Percentiles rank a stretch among this genome's conserved stretches.
Evolutionary conservation across 2,329 filamentous ascomycete genomes (phyloP).

Genomic region (Claviceps humidiphila): DNA sequence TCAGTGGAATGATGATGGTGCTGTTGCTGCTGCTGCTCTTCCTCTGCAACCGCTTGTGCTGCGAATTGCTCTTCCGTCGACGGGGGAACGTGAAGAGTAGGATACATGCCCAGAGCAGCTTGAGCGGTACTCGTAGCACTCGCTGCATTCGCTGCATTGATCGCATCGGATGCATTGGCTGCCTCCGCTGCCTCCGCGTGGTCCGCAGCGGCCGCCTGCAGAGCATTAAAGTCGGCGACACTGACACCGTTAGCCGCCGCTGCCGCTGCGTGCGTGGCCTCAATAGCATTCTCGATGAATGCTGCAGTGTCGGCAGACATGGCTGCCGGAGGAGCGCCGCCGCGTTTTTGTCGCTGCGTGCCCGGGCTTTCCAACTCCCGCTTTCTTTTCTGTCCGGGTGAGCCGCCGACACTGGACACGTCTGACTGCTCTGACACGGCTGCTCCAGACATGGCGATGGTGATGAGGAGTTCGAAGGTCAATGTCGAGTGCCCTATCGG

Average conservation of each 20-base stretch:
- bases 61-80: conserved; percentile 48
- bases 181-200: conserved; percentile 24
- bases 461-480: background rate
- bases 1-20: conserved; percentile 12
- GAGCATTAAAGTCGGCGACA: conserved; percentile 41
- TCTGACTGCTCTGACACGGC: conserved; percentile 34
- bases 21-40: conserved; percentile 4
- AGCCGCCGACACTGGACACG: conserved; percentile 26
- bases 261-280: conserved; percentile 25
- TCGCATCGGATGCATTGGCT: conserved; percentile 11
- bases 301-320: conserved; percentile 34
- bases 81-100: conserved; percentile 43
- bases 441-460: conserved; percentile 31
- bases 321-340: conserved; percentile 27
- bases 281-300: conserved; percentile 42
- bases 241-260: conserved; percentile 28
- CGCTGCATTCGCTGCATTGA: conserved; percentile 34
- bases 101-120: conserved; percentile 46
- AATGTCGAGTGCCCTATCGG: background rate
- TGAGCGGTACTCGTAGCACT: conserved; percentile 47
- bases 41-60: conserved; percentile 30
- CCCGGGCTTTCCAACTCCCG: conserved; percentile 38
- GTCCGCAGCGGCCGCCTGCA: conserved; percentile 35
- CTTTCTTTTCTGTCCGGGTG: conserved; percentile 42
- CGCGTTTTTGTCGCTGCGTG: conserved; percentile 36